These are phyloP conservation scores for Saccharum hybrid DNA, from an alignment of 202 grass and related monocot species.

Conservation along the genomic window DNA sequence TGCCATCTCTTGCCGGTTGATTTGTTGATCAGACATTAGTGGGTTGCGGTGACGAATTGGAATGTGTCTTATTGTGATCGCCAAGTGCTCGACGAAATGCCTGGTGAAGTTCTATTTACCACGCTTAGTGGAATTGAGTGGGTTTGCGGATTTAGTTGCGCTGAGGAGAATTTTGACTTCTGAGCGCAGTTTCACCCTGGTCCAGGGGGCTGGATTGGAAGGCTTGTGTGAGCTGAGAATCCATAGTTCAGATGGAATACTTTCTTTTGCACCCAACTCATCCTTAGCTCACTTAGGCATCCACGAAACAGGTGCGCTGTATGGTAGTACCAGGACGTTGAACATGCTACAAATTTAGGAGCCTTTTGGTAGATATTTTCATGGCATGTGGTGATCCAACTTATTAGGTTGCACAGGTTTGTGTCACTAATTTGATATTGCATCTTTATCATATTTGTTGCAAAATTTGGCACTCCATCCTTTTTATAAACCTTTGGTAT, in stretches of 20 bases:
- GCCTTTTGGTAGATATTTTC: conserved; percentile 5
- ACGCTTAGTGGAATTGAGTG: not conserved
- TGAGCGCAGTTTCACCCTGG: not conserved
- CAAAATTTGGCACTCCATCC: not conserved
- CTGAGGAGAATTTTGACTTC: not conserved
- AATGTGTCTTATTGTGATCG: not conserved
- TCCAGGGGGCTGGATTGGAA: not conserved
- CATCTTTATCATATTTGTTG: not conserved
- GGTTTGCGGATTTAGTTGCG: not conserved
- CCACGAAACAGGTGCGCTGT: not conserved
- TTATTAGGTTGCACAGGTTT: not conserved
- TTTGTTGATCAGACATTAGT: conserved; percentile 7
- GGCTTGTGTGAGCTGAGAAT: conserved; percentile 3
- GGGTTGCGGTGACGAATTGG: not conserved
- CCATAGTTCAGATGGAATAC: not conserved
- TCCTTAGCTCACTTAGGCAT: not conserved
- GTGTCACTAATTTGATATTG: not conserved
- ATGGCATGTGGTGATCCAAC: not conserved
- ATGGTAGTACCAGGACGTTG: not conserved
- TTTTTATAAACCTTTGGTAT: not conserved
- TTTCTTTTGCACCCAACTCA: not conserved
- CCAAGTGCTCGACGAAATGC: conserved; percentile 50
- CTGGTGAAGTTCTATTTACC: not conserved
- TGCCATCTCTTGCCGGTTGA: not conserved
- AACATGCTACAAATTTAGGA: not conserved